Conservation (phyloP, 345 rosid species). For the Cardamine resedifolia region DNA sequence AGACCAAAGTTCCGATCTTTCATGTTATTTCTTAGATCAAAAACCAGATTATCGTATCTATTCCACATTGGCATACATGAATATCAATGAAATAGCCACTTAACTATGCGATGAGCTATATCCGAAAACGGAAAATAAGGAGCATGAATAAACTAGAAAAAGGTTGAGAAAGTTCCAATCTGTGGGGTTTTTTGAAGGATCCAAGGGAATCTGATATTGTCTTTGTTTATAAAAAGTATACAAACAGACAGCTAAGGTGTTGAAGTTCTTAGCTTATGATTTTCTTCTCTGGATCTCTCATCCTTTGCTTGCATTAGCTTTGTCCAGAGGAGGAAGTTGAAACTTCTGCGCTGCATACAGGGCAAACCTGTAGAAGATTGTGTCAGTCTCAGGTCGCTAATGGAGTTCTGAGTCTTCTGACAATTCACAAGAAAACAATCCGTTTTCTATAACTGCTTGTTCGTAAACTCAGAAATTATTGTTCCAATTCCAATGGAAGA, state of each 20-base stretch:
- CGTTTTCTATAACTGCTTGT: neutral
- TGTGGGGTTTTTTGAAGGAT: conserved; percentile 6
- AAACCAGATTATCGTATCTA: neutral
- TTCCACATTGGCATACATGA: neutral
- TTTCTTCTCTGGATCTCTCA: neutral
- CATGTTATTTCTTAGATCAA: neutral
- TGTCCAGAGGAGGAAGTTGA: conserved; percentile 56
- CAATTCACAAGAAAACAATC: neutral
- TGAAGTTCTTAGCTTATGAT: conserved; percentile 31
- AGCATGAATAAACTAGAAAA: neutral
- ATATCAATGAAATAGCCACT: neutral
- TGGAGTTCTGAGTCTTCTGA: neutral
- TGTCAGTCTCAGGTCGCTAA: neutral
- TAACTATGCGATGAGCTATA: neutral
- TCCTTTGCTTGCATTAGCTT: conserved; percentile 41
- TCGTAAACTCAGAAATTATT: neutral
- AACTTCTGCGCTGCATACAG: conserved; percentile 81
- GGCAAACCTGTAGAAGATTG: conserved; percentile 67
- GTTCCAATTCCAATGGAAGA: neutral
- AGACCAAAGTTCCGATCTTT: neutral
- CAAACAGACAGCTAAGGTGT: conserved; percentile 33
- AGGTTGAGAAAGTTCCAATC: conserved; percentile 22
- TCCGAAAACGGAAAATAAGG: neutral
- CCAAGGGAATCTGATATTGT: conserved; percentile 4
- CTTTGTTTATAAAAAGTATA: conserved; percentile 23